These are phyloP conservation scores for Penicillium sp. DNA, from an alignment of 2,329 filamentous ascomycete species.

Conservation along the genomic window DNA sequence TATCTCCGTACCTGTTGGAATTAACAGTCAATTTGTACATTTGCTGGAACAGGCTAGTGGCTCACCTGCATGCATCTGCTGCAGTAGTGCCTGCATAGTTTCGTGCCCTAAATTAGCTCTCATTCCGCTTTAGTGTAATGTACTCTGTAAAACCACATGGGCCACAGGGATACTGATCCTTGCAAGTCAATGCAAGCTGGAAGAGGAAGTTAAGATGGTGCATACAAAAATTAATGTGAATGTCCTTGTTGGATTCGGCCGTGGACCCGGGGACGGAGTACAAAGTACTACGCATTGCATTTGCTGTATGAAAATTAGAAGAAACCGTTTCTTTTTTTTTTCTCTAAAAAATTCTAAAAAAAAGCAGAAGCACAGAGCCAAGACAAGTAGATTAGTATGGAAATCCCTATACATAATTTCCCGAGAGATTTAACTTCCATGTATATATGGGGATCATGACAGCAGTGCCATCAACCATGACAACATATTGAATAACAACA, in stretches of 20 bases:
- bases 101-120: slow-evolving; percentile 4
- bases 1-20: neutral
- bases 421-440: neutral
- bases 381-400: neutral
- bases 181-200: neutral
- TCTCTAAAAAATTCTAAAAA: too few species aligned
- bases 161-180: neutral
- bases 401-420: neutral
- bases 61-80: neutral
- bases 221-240: neutral
- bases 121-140: neutral
- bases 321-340: neutral
- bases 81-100: slow-evolving; percentile 4
- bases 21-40: neutral
- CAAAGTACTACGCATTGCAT: neutral
- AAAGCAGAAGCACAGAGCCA: neutral
- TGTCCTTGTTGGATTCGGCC: neutral
- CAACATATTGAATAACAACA: neutral
- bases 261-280: neutral
- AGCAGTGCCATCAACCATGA: neutral
- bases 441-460: neutral
- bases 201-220: neutral
- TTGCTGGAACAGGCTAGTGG: neutral
- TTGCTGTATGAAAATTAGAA: neutral
- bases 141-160: slow-evolving; percentile 1